Evolutionary conservation across 2,329 filamentous ascomycete species (phyloP), one percentile per base, ranked within the genome.

Genomic region (Daldinia eschscholtzii): DNA sequence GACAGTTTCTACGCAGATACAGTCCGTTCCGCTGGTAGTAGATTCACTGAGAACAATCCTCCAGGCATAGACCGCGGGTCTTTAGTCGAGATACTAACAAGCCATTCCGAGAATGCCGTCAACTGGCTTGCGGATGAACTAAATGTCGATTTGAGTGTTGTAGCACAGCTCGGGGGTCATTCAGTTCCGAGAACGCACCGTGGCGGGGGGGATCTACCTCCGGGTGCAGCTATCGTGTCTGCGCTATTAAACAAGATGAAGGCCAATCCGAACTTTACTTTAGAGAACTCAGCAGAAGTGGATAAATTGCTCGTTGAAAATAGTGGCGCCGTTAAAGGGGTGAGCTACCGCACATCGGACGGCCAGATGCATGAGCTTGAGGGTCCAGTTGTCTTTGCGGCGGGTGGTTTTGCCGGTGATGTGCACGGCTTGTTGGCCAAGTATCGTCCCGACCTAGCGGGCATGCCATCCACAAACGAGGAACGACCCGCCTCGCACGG

Each of bases 391-490:
- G 80, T 91, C 4, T 89, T 91, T 64, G 85, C 89, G 0, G 82
- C 82, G 0, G 89, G 89, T 6, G 89, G 89, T 0, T 91, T 91
- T 65, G 88, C 84, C 0, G 89, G 89, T 10, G 89, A 91, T 74
- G 83, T 87, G 2, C 76, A 83, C 23, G 89, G 89, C 0, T 74
- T 90, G 42, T 76, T 91, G 0, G 83, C 84, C 0, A 76, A 81
- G 48, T 86, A 90, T 76, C 82, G 88, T 0, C 88, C 88, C 0
- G 89, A 91, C 72, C 81, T 91, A 0, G 81, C 81, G 2, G 86
- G 86, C 0, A 82, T 88, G 7, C 88, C 89, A 0, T 90, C 88
- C 0, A 91, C 89, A 0, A 91, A 91, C 70, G 88, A 91, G 12
- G 83, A 86, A 1, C 79, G 85, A 0, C 85, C 87, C 0, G 88